phyloP scores from a whole-genome alignment of 805 yeast genomes.

The Cyberlindnera amylophila region DNA sequence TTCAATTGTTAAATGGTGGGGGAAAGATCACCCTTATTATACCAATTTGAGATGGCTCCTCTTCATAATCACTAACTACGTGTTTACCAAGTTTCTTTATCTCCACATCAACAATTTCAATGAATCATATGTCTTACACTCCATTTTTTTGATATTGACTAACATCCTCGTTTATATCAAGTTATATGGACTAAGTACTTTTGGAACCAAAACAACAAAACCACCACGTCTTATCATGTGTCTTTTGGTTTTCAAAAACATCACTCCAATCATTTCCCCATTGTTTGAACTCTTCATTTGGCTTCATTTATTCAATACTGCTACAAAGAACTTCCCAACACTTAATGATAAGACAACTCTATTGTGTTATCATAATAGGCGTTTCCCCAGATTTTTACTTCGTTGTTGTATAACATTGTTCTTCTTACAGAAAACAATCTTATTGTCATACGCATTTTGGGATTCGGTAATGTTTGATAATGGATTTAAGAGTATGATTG shows the following conservation, averaged over 20 bases:
- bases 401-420: neutral
- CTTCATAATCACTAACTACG: neutral
- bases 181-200: neutral
- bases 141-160: neutral
- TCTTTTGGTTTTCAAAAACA: neutral
- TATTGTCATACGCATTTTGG: constrained; percentile 2
- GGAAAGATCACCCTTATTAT: neutral
- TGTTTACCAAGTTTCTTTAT: neutral
- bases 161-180: neutral
- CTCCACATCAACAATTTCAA: neutral
- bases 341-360: neutral
- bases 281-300: neutral
- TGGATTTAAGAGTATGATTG: constrained; percentile 1
- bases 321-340: neutral
- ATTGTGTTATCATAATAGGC: neutral
- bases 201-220: neutral
- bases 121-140: neutral
- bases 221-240: neutral
- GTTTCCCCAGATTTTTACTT: neutral
- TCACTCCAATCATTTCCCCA: neutral
- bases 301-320: neutral
- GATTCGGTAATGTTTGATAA: constrained; percentile 1
- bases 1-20: neutral
- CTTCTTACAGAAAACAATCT: neutral
- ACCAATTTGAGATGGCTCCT: neutral